Evolutionary conservation across 2,329 filamentous ascomycete species (phyloP), one percentile per base, ranked within the genome.

Genomic region (Stachybotrys echinatus): DNA sequence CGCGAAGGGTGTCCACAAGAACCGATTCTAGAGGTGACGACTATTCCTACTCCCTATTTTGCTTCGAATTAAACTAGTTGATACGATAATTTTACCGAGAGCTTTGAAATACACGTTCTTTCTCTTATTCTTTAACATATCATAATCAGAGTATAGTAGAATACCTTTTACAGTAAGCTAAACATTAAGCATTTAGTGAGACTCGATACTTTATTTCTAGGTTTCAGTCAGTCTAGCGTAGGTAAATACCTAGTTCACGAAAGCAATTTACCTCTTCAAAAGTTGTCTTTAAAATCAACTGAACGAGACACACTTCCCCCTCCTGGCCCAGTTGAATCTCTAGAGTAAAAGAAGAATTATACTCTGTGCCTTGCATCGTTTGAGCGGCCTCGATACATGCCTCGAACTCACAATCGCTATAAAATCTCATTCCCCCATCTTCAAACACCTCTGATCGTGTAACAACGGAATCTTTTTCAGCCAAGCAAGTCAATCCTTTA

Each of bases 301-400:
- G 65, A 6, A 64, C 69, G 1, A 76, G 65, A 3, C 57, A 50
- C 0, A 78, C 74, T 8, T 64, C 40, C 19, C 66, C 49, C 4
- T 58, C 55, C 52, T 77, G 75, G 0, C 73, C 72, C 7, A 77
- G 57, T 0, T 74, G 66, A 6, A 74, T n/a, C n/a, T n/a, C n/a
- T n/a, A n/a, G n/a, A n/a, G n/a, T n/a, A n/a, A n/a, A n/a, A n/a
- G n/a, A n/a, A n/a, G n/a, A n/a, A n/a, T n/a, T n/a, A n/a, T n/a
- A n/a, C n/a, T n/a, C n/a, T n/a, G n/a, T n/a, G n/a, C n/a, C n/a
- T n/a, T n/a, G n/a, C n/a, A n/a, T n/a, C n/a, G n/a, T n/a, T n/a
- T n/a, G n/a, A n/a, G n/a, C n/a, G n/a, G n/a, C n/a, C n/a, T n/a
- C n/a, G n/a, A n/a, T n/a, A n/a, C n/a, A n/a, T n/a, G n/a, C n/a